phyloP scores from a whole-genome alignment of 345 rosid species.

The Eucalyptus guilfoylei region DNA sequence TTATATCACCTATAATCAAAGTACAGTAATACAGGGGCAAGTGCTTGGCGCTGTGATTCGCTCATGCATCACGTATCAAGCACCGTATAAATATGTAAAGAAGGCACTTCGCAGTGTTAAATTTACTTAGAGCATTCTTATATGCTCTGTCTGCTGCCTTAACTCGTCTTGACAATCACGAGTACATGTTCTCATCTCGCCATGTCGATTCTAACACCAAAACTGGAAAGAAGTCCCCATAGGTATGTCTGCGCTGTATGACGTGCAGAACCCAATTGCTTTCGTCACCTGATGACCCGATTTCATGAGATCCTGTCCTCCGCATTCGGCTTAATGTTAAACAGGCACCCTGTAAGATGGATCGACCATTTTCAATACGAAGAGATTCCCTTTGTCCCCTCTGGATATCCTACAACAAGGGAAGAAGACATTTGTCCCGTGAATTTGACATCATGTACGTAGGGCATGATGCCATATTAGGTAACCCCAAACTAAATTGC shows the following conservation, averaged over 20 bases:
- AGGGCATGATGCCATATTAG: not conserved
- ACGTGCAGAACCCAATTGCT: not conserved
- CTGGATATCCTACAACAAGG: conserved; percentile 55
- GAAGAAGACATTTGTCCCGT: not conserved
- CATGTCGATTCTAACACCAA: not conserved
- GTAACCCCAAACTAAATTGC: not conserved
- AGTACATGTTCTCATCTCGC: not conserved
- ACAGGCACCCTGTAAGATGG: conserved; percentile 70
- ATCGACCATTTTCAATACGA: conserved; percentile 86
- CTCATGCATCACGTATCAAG: not conserved
- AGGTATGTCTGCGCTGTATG: not conserved
- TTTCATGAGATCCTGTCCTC: not conserved
- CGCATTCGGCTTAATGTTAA: not conserved
- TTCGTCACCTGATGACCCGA: not conserved
- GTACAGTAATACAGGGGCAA: not conserved
- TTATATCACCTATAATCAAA: not conserved
- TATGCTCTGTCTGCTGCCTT: not conserved
- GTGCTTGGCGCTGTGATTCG: not conserved
- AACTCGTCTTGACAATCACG: not conserved
- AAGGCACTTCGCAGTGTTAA: not conserved
- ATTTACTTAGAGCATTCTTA: not conserved
- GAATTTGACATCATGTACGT: not conserved
- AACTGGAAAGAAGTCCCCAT: not conserved
- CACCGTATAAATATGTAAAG: not conserved
- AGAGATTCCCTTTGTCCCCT: conserved; percentile 88